Evolutionary conservation across 2,329 filamentous ascomycete species (phyloP).

Genomic region (Akanthomyces uredinophilus): DNA sequence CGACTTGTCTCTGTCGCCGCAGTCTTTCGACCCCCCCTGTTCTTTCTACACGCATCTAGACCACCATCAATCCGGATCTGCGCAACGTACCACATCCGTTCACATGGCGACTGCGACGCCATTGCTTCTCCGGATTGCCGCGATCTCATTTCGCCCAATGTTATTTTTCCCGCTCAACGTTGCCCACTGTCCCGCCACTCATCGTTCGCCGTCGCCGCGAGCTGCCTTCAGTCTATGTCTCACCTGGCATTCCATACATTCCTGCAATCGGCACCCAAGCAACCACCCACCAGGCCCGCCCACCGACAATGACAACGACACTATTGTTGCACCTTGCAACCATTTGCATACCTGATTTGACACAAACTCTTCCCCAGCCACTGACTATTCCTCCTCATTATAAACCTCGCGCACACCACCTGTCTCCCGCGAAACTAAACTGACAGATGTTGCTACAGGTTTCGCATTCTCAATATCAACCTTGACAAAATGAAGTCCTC

Average conservation of each 20-base stretch:
- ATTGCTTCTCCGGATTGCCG: neutral
- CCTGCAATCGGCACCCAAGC: constrained; percentile 6
- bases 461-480: constrained; percentile 8
- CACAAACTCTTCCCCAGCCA: constrained; percentile 4
- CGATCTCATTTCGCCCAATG: neutral
- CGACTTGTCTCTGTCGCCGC: neutral
- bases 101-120: neutral
- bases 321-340: constrained; percentile 6
- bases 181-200: neutral
- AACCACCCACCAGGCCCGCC: neutral
- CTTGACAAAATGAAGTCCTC: constrained; percentile 46
- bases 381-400: neutral
- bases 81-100: neutral
- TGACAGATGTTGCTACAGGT: constrained; percentile 15
- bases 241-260: constrained; percentile 13
- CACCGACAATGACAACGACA: neutral
- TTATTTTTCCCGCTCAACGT: neutral
- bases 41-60: neutral
- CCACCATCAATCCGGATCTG: neutral
- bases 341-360: constrained; percentile 4
- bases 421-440: constrained; percentile 12
- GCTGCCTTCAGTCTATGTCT: constrained; percentile 4
- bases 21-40: neutral
- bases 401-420: neutral
- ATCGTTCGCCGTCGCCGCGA: neutral